These are phyloP conservation scores for Triticum timopheevii DNA, from an alignment of 176 grass and related monocot species.

Conservation along the genomic window DNA sequence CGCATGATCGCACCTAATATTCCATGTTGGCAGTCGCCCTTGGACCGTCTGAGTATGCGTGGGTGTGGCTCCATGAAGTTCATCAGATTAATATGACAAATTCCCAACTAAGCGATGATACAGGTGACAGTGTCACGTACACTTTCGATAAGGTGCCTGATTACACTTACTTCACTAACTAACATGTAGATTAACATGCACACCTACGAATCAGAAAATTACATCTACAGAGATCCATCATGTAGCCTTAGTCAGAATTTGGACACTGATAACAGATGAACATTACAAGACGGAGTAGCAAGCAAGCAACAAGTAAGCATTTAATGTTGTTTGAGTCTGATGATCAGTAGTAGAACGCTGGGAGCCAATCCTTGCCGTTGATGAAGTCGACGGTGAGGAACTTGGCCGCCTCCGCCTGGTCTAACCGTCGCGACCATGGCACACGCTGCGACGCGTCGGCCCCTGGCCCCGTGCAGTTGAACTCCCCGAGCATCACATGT, in stretches of 20 bases:
- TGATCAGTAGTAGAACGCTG: constrained; percentile 57
- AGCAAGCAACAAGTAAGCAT: background rate
- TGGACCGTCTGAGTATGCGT: no score
- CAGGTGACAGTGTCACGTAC: no score
- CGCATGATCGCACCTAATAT: no score
- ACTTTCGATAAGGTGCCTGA: no score
- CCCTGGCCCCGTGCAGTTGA: constrained; percentile 71
- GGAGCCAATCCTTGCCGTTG: constrained; percentile 80
- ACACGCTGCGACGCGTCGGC: constrained; percentile 34
- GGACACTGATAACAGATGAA: background rate
- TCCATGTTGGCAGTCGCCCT: no score
- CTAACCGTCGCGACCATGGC: constrained; percentile 47
- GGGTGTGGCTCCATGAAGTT: no score
- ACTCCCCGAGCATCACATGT: constrained; percentile 61
- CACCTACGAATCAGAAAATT: no score
- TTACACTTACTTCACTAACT: no score
- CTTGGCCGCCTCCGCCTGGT: constrained; percentile 39
- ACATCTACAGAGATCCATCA: background rate
- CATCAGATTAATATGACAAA: no score
- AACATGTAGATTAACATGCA: no score
- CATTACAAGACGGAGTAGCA: background rate
- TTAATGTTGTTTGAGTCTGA: background rate
- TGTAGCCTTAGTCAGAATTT: background rate
- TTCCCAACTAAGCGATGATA: no score
- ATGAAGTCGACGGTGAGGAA: constrained; percentile 81